Conservation (phyloP, 768 basidiomycete species). For the Pleurotus platypus region DNA sequence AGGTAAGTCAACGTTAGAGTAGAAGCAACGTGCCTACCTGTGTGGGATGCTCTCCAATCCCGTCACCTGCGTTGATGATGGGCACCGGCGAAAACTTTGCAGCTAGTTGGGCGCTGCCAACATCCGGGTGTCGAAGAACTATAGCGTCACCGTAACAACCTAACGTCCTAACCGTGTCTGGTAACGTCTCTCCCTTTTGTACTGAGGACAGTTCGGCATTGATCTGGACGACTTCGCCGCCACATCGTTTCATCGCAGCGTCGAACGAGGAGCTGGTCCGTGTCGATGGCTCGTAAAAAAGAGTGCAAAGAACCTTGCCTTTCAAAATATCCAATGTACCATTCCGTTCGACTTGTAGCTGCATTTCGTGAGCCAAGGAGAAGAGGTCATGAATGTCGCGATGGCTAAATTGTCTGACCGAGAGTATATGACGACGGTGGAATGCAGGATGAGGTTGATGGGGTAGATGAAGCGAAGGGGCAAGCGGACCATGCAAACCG, state of each 20-base stretch:
- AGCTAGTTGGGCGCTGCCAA: constrained; percentile 92
- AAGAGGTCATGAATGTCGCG: constrained; percentile 93
- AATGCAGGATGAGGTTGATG: constrained; percentile 77
- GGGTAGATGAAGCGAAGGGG: constrained; percentile 40
- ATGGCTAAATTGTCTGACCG: constrained; percentile 89
- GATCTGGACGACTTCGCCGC: constrained; percentile 90
- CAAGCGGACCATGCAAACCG: constrained; percentile 26
- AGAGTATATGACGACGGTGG: constrained; percentile 89
- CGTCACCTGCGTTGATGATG: constrained; percentile 95
- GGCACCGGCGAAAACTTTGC: constrained; percentile 96
- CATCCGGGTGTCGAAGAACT: constrained; percentile 90
- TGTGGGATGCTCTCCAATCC: constrained; percentile 95
- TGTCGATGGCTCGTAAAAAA: constrained; percentile 98
- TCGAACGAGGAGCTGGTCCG: constrained; percentile 96
- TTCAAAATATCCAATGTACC: constrained; percentile 86
- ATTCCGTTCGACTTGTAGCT: constrained; percentile 89
- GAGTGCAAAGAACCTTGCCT: constrained; percentile 84
- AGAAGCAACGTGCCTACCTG: constrained; percentile 47
- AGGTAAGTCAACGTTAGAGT: constrained; percentile 3
- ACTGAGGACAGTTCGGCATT: constrained; percentile 82
- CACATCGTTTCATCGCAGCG: constrained; percentile 97
- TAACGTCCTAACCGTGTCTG: constrained; percentile 91
- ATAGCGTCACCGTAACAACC: constrained; percentile 95
- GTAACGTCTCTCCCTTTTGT: constrained; percentile 87
- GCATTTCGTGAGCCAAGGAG: constrained; percentile 94